A percentile compares a stretch with the other conserved stretches of the same genome.
Conservation (phyloP, 257 asterid species). For the Solanum bulbocastanum region DNA sequence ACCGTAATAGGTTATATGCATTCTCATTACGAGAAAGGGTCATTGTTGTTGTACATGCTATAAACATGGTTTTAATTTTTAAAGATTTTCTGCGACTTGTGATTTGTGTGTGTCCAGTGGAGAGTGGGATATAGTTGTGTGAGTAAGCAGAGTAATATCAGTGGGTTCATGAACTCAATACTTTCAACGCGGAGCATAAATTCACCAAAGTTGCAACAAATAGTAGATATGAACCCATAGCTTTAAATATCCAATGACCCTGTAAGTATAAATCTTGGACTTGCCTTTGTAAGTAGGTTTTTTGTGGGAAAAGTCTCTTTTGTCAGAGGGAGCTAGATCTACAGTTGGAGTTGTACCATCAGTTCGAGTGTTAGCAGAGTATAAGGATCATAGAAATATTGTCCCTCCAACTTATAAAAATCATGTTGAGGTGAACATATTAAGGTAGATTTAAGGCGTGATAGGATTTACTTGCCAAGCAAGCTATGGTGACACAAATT, state of each 20-base stretch:
- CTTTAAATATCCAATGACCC: not conserved
- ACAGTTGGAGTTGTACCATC: not conserved
- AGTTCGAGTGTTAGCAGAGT: not conserved
- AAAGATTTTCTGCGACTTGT: not conserved
- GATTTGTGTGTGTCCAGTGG: not conserved
- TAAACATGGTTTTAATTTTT: not conserved
- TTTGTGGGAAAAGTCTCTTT: not conserved
- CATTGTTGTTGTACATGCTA: not conserved
- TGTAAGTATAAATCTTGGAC: not conserved
- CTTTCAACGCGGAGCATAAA: not conserved
- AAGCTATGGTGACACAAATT: not conserved
- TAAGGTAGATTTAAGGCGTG: not conserved
- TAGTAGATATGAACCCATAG: not conserved
- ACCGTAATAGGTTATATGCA: not conserved
- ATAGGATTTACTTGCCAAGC: not conserved
- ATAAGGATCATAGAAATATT: not conserved
- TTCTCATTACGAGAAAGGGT: not conserved
- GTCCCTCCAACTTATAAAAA: not conserved
- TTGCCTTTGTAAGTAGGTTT: not conserved
- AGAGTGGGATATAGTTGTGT: not conserved
- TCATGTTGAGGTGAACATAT: not conserved
- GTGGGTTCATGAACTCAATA: not conserved
- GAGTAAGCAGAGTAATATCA: not conserved
- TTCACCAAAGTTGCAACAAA: not conserved
- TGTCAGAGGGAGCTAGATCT: not conserved